Evolutionary conservation across 2,329 filamentous ascomycete species (phyloP).

Genomic region (Sarocladium strictum): DNA sequence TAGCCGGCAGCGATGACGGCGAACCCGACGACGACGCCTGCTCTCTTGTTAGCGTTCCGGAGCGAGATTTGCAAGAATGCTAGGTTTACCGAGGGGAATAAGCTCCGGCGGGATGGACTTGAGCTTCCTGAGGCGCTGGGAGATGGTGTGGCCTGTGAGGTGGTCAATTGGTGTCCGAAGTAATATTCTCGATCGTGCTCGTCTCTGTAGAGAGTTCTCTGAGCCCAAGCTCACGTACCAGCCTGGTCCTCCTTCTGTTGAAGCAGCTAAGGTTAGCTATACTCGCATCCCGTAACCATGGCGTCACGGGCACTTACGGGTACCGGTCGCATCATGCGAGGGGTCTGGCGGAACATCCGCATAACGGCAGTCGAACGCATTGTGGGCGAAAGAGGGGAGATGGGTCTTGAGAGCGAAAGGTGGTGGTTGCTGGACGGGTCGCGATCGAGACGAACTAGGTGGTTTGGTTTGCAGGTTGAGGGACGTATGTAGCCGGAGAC

Average conservation of each 20-base stretch:
- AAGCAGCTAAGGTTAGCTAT: slow-evolving; percentile 9
- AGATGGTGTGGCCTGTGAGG: slow-evolving; percentile 81
- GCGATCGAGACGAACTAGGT: slow-evolving; percentile 7
- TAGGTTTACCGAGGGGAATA: slow-evolving; percentile 74
- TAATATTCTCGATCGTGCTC: background rate
- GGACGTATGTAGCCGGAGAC: slow-evolving; percentile 11
- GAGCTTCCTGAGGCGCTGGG: slow-evolving; percentile 85
- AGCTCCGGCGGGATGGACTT: slow-evolving; percentile 91
- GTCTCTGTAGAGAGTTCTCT: slow-evolving; percentile 13
- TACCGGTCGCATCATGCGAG: slow-evolving; percentile 62
- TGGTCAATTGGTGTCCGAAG: slow-evolving; percentile 11
- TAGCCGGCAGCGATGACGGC: slow-evolving; percentile 77
- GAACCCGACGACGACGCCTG: slow-evolving; percentile 82
- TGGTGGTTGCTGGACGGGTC: slow-evolving; percentile 17
- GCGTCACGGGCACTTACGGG: slow-evolving; percentile 49
- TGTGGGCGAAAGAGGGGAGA: slow-evolving; percentile 26
- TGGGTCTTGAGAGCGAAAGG: slow-evolving; percentile 21
- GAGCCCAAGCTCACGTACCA: slow-evolving; percentile 43
- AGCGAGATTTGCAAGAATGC: background rate
- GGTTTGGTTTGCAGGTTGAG: slow-evolving; percentile 11
- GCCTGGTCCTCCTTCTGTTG: slow-evolving; percentile 60
- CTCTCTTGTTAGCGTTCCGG: slow-evolving; percentile 7
- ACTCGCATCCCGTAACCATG: slow-evolving; percentile 12
- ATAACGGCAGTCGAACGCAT: slow-evolving; percentile 64
- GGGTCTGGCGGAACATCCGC: slow-evolving; percentile 61